Evolutionary conservation across 805 yeast species (phyloP).

Genomic region (Komagataella mondaviorum): DNA sequence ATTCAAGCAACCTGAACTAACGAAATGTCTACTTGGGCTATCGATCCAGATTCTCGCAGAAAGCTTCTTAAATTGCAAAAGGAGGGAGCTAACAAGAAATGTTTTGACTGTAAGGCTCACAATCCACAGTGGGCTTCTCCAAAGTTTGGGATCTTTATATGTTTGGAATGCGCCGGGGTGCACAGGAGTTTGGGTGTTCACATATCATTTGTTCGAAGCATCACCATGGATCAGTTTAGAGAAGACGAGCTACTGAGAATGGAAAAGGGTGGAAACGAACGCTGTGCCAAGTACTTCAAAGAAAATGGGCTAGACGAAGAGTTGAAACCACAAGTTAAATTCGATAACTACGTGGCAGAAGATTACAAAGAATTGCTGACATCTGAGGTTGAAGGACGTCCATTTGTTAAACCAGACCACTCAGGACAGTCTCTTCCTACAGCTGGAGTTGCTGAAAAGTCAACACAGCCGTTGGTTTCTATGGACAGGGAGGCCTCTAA

Average conservation of each 20-base stretch:
- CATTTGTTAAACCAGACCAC: constrained; percentile 56
- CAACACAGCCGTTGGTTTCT: constrained; percentile 1
- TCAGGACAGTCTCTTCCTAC: constrained; percentile 27
- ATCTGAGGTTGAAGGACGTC: constrained; percentile 60
- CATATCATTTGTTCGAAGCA: constrained; percentile 88
- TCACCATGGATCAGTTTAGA: constrained; percentile 98
- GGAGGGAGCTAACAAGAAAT: constrained; percentile 69
- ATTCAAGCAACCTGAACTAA: not conserved
- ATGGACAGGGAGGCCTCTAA: constrained; percentile 1
- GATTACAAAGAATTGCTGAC: constrained; percentile 80
- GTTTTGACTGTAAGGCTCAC: constrained; percentile 90
- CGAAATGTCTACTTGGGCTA: constrained; percentile 63
- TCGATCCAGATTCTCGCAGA: constrained; percentile 87
- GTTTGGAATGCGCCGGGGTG: constrained; percentile 95
- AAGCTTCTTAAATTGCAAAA: constrained; percentile 67
- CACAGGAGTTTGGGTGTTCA: constrained; percentile 96
- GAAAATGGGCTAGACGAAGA: constrained; percentile 56
- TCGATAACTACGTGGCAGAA: constrained; percentile 84
- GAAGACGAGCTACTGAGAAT: constrained; percentile 79
- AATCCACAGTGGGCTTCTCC: constrained; percentile 99
- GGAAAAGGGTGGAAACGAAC: constrained; percentile 90
- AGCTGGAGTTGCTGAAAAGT: not conserved
- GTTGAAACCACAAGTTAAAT: constrained; percentile 60
- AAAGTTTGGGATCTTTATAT: constrained; percentile 92
- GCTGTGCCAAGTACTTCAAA: constrained; percentile 54